phyloP scores from a whole-genome alignment of 2,329 filamentous ascomycete species.

The Penicillium janthinellum region DNA sequence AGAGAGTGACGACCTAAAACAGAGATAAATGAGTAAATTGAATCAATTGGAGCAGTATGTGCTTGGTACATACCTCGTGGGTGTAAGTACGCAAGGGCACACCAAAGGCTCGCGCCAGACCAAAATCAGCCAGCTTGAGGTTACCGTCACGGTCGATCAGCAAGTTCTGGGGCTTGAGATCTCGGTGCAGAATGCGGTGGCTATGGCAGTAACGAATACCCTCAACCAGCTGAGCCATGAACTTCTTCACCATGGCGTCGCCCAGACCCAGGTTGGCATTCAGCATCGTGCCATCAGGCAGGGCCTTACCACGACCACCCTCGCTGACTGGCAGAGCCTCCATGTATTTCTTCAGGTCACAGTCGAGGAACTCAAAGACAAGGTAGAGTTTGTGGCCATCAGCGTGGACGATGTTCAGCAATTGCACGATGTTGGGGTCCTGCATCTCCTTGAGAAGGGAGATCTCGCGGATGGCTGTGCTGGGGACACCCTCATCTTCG shows the following conservation, averaged over 20 bases:
- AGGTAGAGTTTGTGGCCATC: slow-evolving; percentile 95
- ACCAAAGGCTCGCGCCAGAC: slow-evolving; percentile 84
- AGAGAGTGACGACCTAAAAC: slow-evolving; percentile 77
- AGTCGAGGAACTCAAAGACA: slow-evolving; percentile 87
- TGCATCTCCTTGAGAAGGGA: slow-evolving; percentile 93
- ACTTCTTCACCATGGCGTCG: slow-evolving; percentile 83
- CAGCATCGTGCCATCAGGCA: slow-evolving; percentile 73
- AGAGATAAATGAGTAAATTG: slow-evolving; percentile 13
- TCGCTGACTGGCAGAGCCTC: slow-evolving; percentile 82
- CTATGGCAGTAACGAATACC: slow-evolving; percentile 87
- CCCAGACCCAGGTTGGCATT: slow-evolving; percentile 71
- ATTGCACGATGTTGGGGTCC: slow-evolving; percentile 83
- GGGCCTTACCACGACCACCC: slow-evolving; percentile 79
- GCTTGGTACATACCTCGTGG: slow-evolving; percentile 64
- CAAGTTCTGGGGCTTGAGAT: slow-evolving; percentile 88
- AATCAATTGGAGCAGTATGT: not conserved
- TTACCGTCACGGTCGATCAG: slow-evolving; percentile 85
- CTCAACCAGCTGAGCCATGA: slow-evolving; percentile 85
- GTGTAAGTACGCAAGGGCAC: slow-evolving; percentile 90
- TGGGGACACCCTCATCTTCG: slow-evolving; percentile 91
- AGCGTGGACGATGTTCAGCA: slow-evolving; percentile 90
- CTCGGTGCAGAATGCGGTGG: slow-evolving; percentile 82
- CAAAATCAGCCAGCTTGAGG: slow-evolving; percentile 88
- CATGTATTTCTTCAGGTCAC: slow-evolving; percentile 96
- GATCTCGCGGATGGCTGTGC: slow-evolving; percentile 91